Conservation (phyloP, 768 basidiomycete species). For the Pleurotus sapidus region DNA sequence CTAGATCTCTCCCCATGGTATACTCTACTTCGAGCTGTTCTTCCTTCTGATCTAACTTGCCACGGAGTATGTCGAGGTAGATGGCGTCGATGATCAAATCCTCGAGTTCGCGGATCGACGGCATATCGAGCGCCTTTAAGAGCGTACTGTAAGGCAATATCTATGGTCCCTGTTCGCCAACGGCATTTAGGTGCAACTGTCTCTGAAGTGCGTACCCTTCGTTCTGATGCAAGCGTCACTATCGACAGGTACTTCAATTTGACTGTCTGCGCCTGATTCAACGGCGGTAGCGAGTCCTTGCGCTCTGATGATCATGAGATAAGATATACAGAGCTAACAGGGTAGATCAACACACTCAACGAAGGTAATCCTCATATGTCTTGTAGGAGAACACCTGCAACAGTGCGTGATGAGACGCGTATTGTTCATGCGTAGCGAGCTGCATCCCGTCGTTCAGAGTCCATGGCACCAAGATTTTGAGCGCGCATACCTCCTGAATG, state of each 20-base stretch:
- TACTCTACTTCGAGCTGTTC: slow-evolving; percentile 90
- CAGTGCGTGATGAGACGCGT: slow-evolving; percentile 58
- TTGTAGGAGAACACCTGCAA: slow-evolving; percentile 89
- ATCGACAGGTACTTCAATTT: slow-evolving; percentile 95
- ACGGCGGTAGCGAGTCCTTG: slow-evolving; percentile 60
- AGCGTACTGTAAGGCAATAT: slow-evolving; percentile 81
- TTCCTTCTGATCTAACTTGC: slow-evolving; percentile 91
- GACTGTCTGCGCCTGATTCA: slow-evolving; percentile 69
- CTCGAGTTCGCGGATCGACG: slow-evolving; percentile 84
- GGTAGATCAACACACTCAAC: slow-evolving; percentile 31
- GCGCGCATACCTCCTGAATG: slow-evolving; percentile 71
- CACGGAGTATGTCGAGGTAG: slow-evolving; percentile 85
- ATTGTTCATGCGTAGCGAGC: slow-evolving; percentile 66
- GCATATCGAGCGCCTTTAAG: slow-evolving; percentile 67
- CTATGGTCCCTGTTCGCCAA: slow-evolving; percentile 30
- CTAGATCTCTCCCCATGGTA: slow-evolving; percentile 90
- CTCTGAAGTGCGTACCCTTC: slow-evolving; percentile 53
- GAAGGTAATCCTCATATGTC: slow-evolving; percentile 79
- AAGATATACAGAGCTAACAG: background rate
- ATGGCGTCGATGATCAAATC: slow-evolving; percentile 97
- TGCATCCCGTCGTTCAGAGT: slow-evolving; percentile 23
- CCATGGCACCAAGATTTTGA: no score
- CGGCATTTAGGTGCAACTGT: background rate
- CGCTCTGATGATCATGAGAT: slow-evolving; percentile 47
- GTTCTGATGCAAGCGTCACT: slow-evolving; percentile 75